Percentiles rank a stretch among this genome's conserved stretches.
Evolutionary conservation across 371 early-diverging fungal species (phyloP).

Genomic region (Apophysomyces variabilis): DNA sequence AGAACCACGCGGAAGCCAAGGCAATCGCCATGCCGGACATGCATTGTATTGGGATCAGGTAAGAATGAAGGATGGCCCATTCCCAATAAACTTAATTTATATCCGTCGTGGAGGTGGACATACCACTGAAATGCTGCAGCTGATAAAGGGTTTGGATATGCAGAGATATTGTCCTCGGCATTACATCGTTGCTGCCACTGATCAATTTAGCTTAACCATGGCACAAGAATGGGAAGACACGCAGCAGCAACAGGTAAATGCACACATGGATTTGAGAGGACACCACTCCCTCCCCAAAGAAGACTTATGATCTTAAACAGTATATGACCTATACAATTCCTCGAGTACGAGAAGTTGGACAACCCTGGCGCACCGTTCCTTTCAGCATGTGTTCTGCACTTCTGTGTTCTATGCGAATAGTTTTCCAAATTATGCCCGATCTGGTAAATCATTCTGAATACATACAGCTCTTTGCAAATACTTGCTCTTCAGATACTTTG

Average conservation of each 20-base stretch:
- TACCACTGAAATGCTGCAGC: constrained; percentile 80
- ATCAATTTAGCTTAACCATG: constrained; percentile 61
- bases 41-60: constrained; percentile 57
- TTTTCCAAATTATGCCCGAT: constrained; percentile 54
- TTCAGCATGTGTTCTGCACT: constrained; percentile 54
- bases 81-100: no score
- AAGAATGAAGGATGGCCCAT: constrained; percentile 15
- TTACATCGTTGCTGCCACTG: constrained; percentile 68
- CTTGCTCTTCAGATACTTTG: constrained; percentile 63
- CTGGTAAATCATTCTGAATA: constrained; percentile 44
- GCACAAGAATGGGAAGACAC: constrained; percentile 53
- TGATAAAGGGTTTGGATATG: constrained; percentile 56
- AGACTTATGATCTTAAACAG: constrained; percentile 18
- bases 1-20: background rate
- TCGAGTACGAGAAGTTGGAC: constrained; percentile 74
- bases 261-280: background rate
- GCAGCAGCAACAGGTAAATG: background rate
- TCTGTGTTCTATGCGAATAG: constrained; percentile 36
- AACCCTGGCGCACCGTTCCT: constrained; percentile 67
- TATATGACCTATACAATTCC: constrained; percentile 60
- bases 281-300: background rate
- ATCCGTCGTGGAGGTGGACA: constrained; percentile 63
- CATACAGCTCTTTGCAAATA: constrained; percentile 2
- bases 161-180: constrained; percentile 58
- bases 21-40: constrained; percentile 27